Evolutionary conservation across 345 rosid species (phyloP).

Genomic region (Cardiospermum halicacabum): DNA sequence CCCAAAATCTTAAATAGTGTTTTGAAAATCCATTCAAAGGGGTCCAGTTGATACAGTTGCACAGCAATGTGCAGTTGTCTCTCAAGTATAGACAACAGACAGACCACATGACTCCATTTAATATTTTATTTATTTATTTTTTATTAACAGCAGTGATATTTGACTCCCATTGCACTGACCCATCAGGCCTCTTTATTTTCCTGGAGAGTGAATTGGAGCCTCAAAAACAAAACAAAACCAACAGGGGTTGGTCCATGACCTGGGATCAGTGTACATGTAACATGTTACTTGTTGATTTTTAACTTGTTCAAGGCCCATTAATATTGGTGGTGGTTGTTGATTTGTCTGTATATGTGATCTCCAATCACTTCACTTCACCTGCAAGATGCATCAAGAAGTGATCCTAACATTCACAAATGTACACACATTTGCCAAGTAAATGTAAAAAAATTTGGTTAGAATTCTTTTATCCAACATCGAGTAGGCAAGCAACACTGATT

Average conservation of each 20-base stretch:
- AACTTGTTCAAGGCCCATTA: neutral
- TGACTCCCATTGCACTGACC: neutral
- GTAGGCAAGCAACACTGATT: neutral
- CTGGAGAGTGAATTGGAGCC: neutral
- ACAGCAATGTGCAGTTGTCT: conserved; percentile 27
- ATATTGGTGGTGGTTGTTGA: too few species aligned
- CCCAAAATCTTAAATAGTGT: neutral
- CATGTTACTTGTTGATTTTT: neutral
- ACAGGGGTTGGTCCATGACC: neutral
- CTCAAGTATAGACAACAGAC: conserved; percentile 14
- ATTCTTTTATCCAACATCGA: neutral
- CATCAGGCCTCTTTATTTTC: neutral
- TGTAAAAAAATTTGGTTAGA: neutral
- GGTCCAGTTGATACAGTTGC: conserved; percentile 3
- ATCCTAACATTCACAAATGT: too few species aligned
- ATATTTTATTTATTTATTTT: neutral
- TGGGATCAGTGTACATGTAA: neutral
- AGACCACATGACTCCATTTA: conserved; percentile 13
- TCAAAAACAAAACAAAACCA: neutral
- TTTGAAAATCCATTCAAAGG: neutral
- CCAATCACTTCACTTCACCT: neutral
- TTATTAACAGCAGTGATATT: neutral
- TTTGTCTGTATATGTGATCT: neutral
- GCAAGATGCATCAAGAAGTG: too few species aligned
- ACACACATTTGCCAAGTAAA: neutral